Conservation (phyloP, 192 early-diverging fungal species). For the Linnemannia elongata region DNA sequence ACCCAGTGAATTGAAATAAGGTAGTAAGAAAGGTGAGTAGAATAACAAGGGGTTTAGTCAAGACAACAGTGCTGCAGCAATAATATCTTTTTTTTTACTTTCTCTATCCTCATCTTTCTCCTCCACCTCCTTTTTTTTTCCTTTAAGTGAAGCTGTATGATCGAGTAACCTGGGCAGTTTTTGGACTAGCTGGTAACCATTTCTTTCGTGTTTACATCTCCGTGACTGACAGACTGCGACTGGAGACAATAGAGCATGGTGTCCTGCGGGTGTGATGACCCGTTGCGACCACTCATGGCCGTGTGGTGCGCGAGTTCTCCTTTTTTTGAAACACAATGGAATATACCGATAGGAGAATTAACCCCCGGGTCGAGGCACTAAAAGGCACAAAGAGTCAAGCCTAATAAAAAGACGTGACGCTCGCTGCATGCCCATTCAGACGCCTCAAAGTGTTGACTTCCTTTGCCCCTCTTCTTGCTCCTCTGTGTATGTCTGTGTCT, state of each 20-base stretch:
- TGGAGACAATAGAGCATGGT: not conserved
- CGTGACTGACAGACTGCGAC: not conserved
- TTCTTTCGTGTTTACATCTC: not conserved
- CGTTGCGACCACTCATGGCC: not conserved
- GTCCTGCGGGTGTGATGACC: not conserved
- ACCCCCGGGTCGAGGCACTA: not conserved
- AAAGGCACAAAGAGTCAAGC: not conserved
- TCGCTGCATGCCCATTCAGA: not conserved
- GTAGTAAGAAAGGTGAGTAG: not conserved
- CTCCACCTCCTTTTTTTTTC: not conserved
- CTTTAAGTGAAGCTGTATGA: not conserved
- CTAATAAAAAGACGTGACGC: not conserved
- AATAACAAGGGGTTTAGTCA: not conserved
- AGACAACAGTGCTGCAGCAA: not conserved
- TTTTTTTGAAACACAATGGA: not conserved
- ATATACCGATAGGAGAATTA: not conserved
- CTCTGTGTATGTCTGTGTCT: not conserved
- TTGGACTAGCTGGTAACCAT: not conserved
- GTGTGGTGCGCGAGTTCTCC: not conserved
- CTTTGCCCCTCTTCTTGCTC: not conserved
- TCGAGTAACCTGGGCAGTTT: not conserved
- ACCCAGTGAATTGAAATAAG: too few species aligned
- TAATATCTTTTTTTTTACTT: not conserved
- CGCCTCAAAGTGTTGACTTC: not conserved
- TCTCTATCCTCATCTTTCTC: not conserved